Evolutionary conservation across 2,329 filamentous ascomycete species (phyloP), one percentile per base, ranked within the genome.

Genomic region (Thelonectria blattea): DNA sequence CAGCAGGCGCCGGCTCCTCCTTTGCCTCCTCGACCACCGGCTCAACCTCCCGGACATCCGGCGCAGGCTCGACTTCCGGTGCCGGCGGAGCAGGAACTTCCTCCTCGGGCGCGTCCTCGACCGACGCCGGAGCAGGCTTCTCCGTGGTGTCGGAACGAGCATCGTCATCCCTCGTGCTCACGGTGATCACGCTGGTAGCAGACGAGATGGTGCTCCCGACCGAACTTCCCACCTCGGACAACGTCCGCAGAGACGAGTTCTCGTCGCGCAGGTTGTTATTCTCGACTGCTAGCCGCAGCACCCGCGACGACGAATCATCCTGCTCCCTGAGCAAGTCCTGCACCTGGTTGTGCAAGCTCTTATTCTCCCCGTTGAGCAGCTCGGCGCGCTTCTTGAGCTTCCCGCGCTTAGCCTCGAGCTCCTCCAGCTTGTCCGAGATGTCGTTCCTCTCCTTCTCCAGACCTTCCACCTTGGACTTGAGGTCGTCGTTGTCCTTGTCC

Each of bases 381-480:
- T 69, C 65, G 9, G 65, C 61, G 20, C 64, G 65, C 61, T 68
- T 69, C 64, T 69, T 67, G 24, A 72, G 50, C 50, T 68, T 66
- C 60, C 64, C 69, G 17, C 64, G 57, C 64, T 71, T 67, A 3
- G 43, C 24, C 49, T 71, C 65, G 3, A 71, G 52, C 8, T 71
- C 68, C 10, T 65, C 61, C 0, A 72, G 49, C 39, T 70, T 52
- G 42, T 64, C 61, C 3, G 52, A 46, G n/a, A 69, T 54, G 2
- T 65, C 57, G 3, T 70, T 63, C 56, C 72, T 71, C 49, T 70
- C 68, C 56, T 69, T 65, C 27, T 63, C 46, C 17, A 72, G 56
- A 17, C 60, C 58, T 12, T 71, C 68, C 32, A 72, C 59, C 49
- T 64, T 61, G 24, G 52, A 62, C 48, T 69, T 70, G 27, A 72